Base-by-base conservation (phyloP, 768 basidiomycete species). In the Phlebiopsis gigantea region DNA sequence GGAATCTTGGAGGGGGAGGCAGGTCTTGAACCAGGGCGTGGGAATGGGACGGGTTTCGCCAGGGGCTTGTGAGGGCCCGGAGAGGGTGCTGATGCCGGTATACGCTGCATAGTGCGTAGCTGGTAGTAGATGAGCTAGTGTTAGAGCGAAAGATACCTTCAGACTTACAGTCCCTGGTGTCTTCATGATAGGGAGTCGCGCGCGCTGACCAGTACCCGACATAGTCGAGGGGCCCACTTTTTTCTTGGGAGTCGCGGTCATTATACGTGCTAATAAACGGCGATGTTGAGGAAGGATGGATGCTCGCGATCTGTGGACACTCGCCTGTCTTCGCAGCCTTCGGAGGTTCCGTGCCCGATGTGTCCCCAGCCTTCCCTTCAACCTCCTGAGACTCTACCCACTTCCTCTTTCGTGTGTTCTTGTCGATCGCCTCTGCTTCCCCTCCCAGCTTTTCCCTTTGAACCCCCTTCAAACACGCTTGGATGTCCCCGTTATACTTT, bases 401-500 rank as follows among this genome's bases (percentile, higher is more conserved):
- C 68, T 90, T 90, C 61, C 90, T 73, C 68, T 91, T 92, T 58
- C 85, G 77, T 55, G 84, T 83, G 53, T 76, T 81, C 61, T 80
- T 78, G 61, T 89, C 85, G 52, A 88, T 82, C 58, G 75, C 75
- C 5, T 75, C 78, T 49, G 77, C 79, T 21, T 75, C 79, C 49
- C 65, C 60, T n/a, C 72, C 74, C 56, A 89, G 72, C 55, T 77
- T 75, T 58, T 87, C 86, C 64, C 78, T 83, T 70, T 87, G 85
- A 48, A 85, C 69, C 1, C 85, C 88, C 57, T 83, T 77, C 58
- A 89, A 69, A 41, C 86, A 87, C 8, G 80, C 81, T 65, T 89
- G 87, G 24, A 89, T 73, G 63, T 90, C 84, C 2, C 87, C 90
- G 52, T 85, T 76, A 70, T 90, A 91, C 66, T 87, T 88, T 17